These are phyloP conservation scores for Penicillium hordei DNA, from an alignment of 2,329 filamentous ascomycete species.

Conservation along the genomic window DNA sequence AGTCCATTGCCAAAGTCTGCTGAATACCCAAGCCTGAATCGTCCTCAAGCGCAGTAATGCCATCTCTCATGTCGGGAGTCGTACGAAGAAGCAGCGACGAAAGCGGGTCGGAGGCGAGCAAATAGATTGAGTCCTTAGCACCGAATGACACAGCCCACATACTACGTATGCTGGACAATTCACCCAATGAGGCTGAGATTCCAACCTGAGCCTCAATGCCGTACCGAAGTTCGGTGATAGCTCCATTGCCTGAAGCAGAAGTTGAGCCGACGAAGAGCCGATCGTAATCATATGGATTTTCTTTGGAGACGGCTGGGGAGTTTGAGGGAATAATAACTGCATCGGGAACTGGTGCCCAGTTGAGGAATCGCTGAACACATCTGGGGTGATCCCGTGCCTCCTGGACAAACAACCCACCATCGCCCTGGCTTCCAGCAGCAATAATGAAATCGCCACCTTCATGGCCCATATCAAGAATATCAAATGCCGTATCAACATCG, in stretches of 20 bases:
- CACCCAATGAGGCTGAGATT: slow-evolving; percentile 41
- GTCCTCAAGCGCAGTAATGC: slow-evolving; percentile 40
- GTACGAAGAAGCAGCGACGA: slow-evolving; percentile 42
- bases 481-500: slow-evolving; percentile 79
- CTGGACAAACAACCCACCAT: slow-evolving; percentile 74
- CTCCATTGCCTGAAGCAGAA: slow-evolving; percentile 58
- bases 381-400: slow-evolving; percentile 56
- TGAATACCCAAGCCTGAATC: slow-evolving; percentile 42
- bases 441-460: slow-evolving; percentile 74
- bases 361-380: slow-evolving; percentile 62
- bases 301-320: slow-evolving; percentile 14
- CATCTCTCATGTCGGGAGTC: slow-evolving; percentile 39
- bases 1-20: slow-evolving; percentile 47
- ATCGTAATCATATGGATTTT: slow-evolving; percentile 44
- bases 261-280: slow-evolving; percentile 67
- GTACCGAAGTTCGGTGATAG: slow-evolving; percentile 66
- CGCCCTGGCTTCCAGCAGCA: slow-evolving; percentile 73
- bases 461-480: slow-evolving; percentile 63
- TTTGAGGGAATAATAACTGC: slow-evolving; percentile 33
- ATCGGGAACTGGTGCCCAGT: slow-evolving; percentile 58
- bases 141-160: slow-evolving; percentile 47
- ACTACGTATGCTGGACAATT: slow-evolving; percentile 41
- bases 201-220: slow-evolving; percentile 69
- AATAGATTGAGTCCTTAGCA: slow-evolving; percentile 34
- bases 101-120: slow-evolving; percentile 45